These are phyloP conservation scores for Starmerella davenportii DNA, from an alignment of 805 yeast species.

Conservation along the genomic window DNA sequence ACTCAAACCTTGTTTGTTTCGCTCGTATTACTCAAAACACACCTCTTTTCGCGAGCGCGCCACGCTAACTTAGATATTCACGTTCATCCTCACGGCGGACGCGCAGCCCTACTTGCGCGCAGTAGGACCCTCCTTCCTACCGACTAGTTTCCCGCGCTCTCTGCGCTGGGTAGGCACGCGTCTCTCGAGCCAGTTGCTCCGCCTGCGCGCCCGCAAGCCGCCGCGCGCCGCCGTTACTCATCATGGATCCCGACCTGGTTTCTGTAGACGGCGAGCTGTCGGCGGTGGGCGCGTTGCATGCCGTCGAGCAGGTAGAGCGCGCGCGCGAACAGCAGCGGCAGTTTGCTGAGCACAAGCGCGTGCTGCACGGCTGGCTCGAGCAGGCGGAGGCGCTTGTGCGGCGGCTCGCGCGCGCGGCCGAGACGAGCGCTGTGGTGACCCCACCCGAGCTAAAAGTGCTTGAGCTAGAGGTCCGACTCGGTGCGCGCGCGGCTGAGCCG, in stretches of 20 bases:
- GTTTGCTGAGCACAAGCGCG: slow-evolving; percentile 24
- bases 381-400: slow-evolving; percentile 2
- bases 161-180: no score
- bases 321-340: slow-evolving; percentile 41
- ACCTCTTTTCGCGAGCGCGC: no score
- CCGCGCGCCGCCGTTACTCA: no score
- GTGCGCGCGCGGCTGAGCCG: slow-evolving; percentile 30
- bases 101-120: no score
- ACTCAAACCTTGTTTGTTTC: no score
- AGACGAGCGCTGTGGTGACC: slow-evolving; percentile 1
- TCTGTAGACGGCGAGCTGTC: slow-evolving; percentile 17
- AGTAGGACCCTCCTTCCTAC: no score
- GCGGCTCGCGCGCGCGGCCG: background rate
- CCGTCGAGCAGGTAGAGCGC: background rate
- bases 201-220: no score
- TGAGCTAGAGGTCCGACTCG: slow-evolving; percentile 41
- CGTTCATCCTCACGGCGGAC: no score
- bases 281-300: slow-evolving; percentile 2
- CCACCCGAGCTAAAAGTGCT: slow-evolving; percentile 35
- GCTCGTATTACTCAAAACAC: no score
- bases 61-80: no score
- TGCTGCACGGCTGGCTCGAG: background rate
- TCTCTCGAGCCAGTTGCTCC: no score
- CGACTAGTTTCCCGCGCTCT: no score
- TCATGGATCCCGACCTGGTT: slow-evolving; percentile 16